These are phyloP conservation scores for Fraxinus excelsior DNA, from an alignment of 257 asterid genomes.

Conservation along the genomic window DNA sequence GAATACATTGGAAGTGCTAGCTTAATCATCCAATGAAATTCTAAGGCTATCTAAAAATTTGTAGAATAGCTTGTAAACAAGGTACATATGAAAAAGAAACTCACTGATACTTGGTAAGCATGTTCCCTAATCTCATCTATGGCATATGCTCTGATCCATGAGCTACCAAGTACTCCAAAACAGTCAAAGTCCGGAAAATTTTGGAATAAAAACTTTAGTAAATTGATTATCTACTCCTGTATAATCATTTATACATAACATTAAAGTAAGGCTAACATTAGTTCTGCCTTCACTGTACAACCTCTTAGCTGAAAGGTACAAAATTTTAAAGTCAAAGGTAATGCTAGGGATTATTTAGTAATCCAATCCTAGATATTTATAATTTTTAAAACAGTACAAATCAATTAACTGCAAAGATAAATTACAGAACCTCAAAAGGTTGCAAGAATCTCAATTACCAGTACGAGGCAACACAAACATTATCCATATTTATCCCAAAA, in stretches of 20 bases:
- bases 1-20: constrained; percentile 23
- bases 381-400: neutral
- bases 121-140: constrained; percentile 91
- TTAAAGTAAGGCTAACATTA: neutral
- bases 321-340: neutral
- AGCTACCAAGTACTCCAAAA: constrained; percentile 89
- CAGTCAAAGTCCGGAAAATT: constrained; percentile 63
- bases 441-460: neutral
- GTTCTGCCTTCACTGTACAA: neutral
- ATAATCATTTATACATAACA: neutral
- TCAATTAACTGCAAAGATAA: neutral
- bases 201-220: neutral
- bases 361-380: neutral
- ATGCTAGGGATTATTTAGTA: neutral
- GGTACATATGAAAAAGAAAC: too few species aligned
- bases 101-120: constrained; percentile 24
- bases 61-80: constrained; percentile 19
- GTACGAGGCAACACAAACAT: neutral
- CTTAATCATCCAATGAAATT: neutral
- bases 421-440: neutral
- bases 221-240: neutral
- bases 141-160: constrained; percentile 87
- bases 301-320: neutral
- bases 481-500: too few species aligned
- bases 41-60: neutral